These are phyloP conservation scores for Citrus hindsii DNA, from an alignment of 345 rosid species.

Conservation along the genomic window DNA sequence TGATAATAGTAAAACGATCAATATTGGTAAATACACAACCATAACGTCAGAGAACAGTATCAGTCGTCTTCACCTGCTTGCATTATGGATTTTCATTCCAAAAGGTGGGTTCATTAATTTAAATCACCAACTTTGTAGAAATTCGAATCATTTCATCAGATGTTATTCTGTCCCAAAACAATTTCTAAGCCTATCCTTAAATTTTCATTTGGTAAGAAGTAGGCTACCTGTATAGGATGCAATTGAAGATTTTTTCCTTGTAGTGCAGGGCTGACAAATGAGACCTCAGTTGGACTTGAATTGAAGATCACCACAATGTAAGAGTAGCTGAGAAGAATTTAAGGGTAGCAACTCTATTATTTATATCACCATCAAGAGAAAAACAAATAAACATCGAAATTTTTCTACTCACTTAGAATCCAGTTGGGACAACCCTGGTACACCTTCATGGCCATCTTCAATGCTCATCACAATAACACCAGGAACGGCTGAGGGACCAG, in stretches of 20 bases:
- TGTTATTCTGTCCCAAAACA: neutral
- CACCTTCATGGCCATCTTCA: constrained; percentile 71
- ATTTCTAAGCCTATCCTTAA: neutral
- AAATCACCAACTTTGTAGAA: neutral
- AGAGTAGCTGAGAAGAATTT: constrained; percentile 47
- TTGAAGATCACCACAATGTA: constrained; percentile 69
- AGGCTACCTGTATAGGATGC: constrained; percentile 76
- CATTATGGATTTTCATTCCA: neutral
- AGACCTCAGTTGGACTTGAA: constrained; percentile 54
- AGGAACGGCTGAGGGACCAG: constrained; percentile 65
- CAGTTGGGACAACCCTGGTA: constrained; percentile 57
- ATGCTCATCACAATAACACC: constrained; percentile 87
- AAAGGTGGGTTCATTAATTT: neutral
- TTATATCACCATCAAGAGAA: neutral
- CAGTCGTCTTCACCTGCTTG: neutral
- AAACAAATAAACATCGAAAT: neutral
- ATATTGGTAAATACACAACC: neutral
- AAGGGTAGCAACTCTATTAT: constrained; percentile 14
- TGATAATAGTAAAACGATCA: neutral
- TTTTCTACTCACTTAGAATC: constrained; percentile 59
- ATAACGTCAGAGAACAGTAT: neutral
- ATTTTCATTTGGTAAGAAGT: neutral
- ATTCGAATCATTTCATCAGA: neutral
- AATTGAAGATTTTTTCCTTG: constrained; percentile 50
- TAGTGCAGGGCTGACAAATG: constrained; percentile 42